phyloP scores from a whole-genome alignment of 306 rosid genomes.

The Prunus davidiana region DNA sequence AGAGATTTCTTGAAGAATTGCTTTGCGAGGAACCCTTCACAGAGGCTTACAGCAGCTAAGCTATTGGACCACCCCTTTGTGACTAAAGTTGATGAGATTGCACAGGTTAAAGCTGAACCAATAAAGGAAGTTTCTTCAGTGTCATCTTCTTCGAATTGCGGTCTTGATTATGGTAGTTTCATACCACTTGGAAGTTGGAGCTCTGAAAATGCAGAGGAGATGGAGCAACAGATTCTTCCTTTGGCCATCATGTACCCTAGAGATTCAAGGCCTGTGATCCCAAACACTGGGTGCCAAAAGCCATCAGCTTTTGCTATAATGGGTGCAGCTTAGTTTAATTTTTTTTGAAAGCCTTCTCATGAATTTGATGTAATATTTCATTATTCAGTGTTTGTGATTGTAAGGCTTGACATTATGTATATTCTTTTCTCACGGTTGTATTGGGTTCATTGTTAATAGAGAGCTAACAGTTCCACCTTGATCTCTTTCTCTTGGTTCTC shows the following conservation, averaged over 20 bases:
- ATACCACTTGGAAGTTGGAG: not conserved
- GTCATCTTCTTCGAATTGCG: not conserved
- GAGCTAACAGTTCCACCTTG: not conserved
- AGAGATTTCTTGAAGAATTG: slow-evolving; percentile 5
- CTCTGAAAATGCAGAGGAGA: not conserved
- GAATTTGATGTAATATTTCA: not conserved
- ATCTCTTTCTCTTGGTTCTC: not conserved
- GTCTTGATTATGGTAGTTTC: not conserved
- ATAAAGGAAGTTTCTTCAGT: not conserved
- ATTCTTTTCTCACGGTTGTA: not conserved
- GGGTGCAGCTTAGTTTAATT: not conserved
- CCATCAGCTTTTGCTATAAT: not conserved
- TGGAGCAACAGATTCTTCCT: not conserved
- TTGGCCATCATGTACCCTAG: not conserved
- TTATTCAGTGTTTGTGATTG: not conserved
- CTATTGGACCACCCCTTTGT: slow-evolving; percentile 1
- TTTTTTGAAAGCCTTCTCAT: not conserved
- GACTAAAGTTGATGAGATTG: not conserved
- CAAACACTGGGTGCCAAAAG: not conserved
- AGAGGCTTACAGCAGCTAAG: slow-evolving; percentile 4
- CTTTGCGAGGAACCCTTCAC: not conserved
- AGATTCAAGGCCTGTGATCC: not conserved
- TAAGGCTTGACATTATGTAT: not conserved
- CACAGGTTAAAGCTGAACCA: not conserved
- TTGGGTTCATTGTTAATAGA: not conserved